Evolutionary conservation across 2,329 filamentous ascomycete genomes (phyloP), one percentile per base, ranked within the genome.

Genomic region (Hawksworthiomyces lignivorus): DNA sequence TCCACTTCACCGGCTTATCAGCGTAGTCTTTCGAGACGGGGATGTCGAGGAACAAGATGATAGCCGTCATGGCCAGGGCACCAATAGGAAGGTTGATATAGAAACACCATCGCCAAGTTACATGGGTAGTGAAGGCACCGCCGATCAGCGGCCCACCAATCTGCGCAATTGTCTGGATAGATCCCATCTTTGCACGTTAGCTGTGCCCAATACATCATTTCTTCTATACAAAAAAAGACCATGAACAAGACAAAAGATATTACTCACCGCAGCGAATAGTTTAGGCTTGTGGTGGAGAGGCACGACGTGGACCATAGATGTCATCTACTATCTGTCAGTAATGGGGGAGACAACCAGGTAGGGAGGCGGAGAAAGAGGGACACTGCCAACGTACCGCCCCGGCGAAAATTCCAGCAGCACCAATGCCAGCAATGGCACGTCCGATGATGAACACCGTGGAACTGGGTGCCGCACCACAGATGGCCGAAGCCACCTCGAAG

Each of bases 401-500:
- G 14, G 65, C 70, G 39, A 65, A 60, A 4, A 78, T 48, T 0
- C 69, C 75, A 2, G 73, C 63, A 2, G 61, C 62, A 0, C 75
- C 75, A 0, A 69, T 46, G 0, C 75, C 75, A 1, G 74, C 70
- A 4, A 79, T 57, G 1, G 70, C 69, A 5, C 75, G 65, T 1
- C 74, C 75, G 4, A 70, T 52, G 40, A 80, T 78, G 41, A 80
- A 65, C 60, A 71, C 70, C 0, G 54, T 47, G 0, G 70, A 73
- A 11, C 62, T 69, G 0, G 51, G 58, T 0, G 75, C 68, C 42
- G 64, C 47, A 43, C 57, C 75, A 48, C 74, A 78, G 10, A 80
- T 53, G 5, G 72, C 47, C 0, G 69, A 75, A 2, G 76, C 75
- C 1, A 76, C 19, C 51, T 77, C 73, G 48, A 80, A 79, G 19